Evolutionary conservation across 208 protist species (phyloP).

Genomic region (Crithidia thermophila): DNA sequence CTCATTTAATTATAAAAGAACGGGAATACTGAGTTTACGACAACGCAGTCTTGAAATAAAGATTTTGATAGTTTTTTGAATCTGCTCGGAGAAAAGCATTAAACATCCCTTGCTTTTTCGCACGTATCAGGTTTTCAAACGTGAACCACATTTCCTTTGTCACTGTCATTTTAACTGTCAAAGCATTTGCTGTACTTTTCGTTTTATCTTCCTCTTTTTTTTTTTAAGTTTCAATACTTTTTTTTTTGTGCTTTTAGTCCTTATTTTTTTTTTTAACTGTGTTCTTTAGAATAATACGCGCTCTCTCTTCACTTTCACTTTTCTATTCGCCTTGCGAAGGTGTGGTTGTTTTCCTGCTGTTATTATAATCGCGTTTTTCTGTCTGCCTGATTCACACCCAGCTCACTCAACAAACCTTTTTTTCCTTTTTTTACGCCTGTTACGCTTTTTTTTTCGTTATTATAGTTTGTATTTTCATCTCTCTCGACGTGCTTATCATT

Average conservation of each 20-base stretch:
- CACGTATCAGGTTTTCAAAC: too few species aligned
- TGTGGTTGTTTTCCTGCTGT: not conserved
- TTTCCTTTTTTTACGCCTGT: not conserved
- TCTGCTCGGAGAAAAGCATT: too few species aligned
- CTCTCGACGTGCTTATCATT: constrained; percentile 7
- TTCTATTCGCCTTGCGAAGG: constrained; percentile 11
- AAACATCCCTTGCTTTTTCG: too few species aligned
- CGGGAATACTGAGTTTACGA: too few species aligned
- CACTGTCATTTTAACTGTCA: too few species aligned
- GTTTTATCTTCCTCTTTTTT: constrained; percentile 12
- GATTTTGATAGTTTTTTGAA: too few species aligned
- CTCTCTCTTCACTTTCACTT: constrained; percentile 11
- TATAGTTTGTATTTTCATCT: not conserved
- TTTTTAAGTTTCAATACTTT: constrained; percentile 1
- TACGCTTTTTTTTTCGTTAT: not conserved
- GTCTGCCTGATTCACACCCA: constrained; percentile 7
- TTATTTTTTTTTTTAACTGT: constrained; percentile 1
- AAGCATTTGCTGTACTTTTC: too few species aligned
- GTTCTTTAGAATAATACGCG: not conserved
- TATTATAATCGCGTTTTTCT: constrained; percentile 4
- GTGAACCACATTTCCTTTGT: too few species aligned
- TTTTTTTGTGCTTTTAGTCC: constrained; percentile 9
- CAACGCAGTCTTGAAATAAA: too few species aligned
- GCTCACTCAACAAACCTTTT: constrained; percentile 5
- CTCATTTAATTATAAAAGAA: too few species aligned